Base-by-base conservation (phyloP, 2,329 filamentous ascomycete species). In the Talaromyces sp. region DNA sequence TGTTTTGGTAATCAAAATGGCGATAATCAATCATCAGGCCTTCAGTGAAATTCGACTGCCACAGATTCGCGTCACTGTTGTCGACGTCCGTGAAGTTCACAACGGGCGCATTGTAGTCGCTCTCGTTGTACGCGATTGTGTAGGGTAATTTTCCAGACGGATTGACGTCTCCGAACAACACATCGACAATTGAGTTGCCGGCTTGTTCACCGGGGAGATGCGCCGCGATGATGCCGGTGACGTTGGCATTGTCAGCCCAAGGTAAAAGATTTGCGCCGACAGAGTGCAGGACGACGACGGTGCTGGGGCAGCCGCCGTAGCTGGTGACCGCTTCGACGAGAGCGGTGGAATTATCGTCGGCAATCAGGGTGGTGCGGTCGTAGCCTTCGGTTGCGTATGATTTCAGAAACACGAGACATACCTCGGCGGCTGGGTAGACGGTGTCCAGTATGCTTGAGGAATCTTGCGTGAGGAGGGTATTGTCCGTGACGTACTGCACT, bases 171-270 rank as follows among this genome's bases (percentile, higher is more conserved):
- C 86, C 89, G 66, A 88, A 86, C 0, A 90, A 76, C 0, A 89
- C 85, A 69, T 89, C 86, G 1, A 86, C 86, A 44, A 90, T 79
- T 0, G 86, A 85, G 68, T 90, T 87, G 1, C 88, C 88, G 0
- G 86, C 84, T 75, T 90, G 87, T 71, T 90, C 85, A 1, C 88
- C 86, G 71, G 87, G 85, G 68, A 88, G 89, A 86, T 87, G 90
- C 0, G 86, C 84, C 71, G 92, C 88, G 0, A 92, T 70, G 33
- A 92, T 86, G 1, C 87, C 84, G 2, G 87, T 84, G 2, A 88
- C 86, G 23, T 80, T 75, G 4, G 23, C 46, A 23, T 81, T 75
- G 66, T 85, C 79, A 1, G 80, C 84, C 89, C 88, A 92, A 16
- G 88, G 88, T 86, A 90, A 87, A 1, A 83, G 82, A 16, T 90